Evolutionary conservation across 139 green algal species (phyloP), one percentile per base, ranked within the genome.

Genomic region (Zygnema circumcarinatum): DNA sequence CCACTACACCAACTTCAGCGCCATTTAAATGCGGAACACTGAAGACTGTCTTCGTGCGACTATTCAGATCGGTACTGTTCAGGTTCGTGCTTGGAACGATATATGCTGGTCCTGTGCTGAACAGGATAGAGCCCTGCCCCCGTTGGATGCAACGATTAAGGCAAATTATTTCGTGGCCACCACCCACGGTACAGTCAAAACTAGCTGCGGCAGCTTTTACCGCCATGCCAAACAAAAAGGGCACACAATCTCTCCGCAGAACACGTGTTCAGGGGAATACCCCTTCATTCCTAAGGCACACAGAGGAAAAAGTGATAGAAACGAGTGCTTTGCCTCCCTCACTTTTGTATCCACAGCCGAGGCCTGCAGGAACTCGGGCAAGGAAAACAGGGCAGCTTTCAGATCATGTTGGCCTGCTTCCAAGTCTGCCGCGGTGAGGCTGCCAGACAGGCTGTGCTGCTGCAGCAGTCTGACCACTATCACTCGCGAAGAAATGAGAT

Each of bases 311-410:
- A n/a, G n/a, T n/a, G n/a, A n/a, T n/a, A n/a, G n/a, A n/a, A n/a
- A n/a, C n/a, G n/a, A n/a, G n/a, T n/a, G n/a, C n/a, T n/a, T n/a
- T n/a, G n/a, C n/a, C n/a, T n/a, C n/a, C 7, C 69, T 78, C 36
- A 78, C 69, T n/a, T 78, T 41, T 11, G 11, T 78, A 78, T 78
- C 36, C 11, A 78, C 69, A 38, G 69, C 69, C 69, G 11, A 52
- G 69, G 36, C 36, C 3, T 78, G 3, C 11, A 38, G 69, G 36
- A 78, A 78, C 69, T 78, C 69, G 3, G 69, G 69, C 69, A 78
- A 41, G 35, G 36, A 41, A 39, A 7, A 7, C 3, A 78, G 3
- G 16, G 69, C 69, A 41, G 69, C 69, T 41, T 38, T 41, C 16
- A 78, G 16, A 41, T 78, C 69, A 3, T 20, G 7, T 3, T 16